Conservation (phyloP, 2,329 filamentous ascomycete species). For the Claviceps monticola region DNA sequence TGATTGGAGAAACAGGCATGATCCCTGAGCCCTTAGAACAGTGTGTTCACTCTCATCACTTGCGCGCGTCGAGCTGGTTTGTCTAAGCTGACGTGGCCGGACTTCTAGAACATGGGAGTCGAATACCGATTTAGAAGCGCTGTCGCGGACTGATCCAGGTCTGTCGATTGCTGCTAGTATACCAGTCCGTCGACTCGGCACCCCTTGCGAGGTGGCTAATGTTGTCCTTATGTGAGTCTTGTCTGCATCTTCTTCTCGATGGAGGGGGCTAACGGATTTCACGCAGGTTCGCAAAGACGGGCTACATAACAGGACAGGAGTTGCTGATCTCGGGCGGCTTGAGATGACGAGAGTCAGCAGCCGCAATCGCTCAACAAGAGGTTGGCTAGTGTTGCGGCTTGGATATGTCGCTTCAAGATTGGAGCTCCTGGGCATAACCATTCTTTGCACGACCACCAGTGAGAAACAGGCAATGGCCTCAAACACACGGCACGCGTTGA, state of each 20-base stretch:
- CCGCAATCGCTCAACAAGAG: not conserved
- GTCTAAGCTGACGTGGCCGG: not conserved
- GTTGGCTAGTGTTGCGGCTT: not conserved
- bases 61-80: not conserved
- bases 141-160: constrained; percentile 3
- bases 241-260: too few relatives aligned
- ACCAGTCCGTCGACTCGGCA: constrained; percentile 5
- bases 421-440: too few relatives aligned
- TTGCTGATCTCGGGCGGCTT: constrained; percentile 4
- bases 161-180: constrained; percentile 5
- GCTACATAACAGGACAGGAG: constrained; percentile 7
- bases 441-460: too few relatives aligned
- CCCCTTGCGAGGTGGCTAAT: constrained; percentile 6
- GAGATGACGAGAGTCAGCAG: not conserved
- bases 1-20: constrained; percentile 8
- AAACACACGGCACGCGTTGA: too few relatives aligned
- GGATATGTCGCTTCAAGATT: not conserved
- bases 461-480: too few relatives aligned
- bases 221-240: constrained; percentile 5
- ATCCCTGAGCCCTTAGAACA: constrained; percentile 4
- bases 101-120: constrained; percentile 3
- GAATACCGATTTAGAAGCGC: not conserved
- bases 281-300: constrained; percentile 5
- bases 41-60: not conserved
- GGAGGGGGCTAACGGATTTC: not conserved